Conservation (phyloP, 352 stramenopile genomes). For the Halophytophthora batemanensis region DNA sequence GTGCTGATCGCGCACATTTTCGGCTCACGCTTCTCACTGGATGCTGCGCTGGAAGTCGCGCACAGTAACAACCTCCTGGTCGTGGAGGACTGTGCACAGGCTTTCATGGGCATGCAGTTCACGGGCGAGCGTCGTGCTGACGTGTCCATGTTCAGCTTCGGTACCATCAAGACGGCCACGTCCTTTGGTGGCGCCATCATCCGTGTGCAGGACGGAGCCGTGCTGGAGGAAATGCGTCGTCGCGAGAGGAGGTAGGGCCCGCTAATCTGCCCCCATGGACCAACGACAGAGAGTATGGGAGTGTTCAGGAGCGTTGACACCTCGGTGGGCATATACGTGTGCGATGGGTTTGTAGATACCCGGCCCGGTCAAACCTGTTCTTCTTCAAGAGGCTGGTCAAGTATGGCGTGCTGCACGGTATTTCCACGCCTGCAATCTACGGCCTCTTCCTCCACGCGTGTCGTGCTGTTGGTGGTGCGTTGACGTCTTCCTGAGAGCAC, state of each 20-base stretch:
- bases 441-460: constrained; percentile 72
- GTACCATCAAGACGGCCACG: constrained; percentile 84
- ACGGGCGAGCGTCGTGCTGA: constrained; percentile 58
- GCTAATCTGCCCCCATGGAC: no score
- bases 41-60: constrained; percentile 49
- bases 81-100: constrained; percentile 81
- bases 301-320: no score
- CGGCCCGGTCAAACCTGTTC: constrained; percentile 56
- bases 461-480: constrained; percentile 47
- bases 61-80: constrained; percentile 50
- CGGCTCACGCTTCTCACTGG: constrained; percentile 57
- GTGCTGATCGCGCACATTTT: constrained; percentile 85
- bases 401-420: constrained; percentile 65
- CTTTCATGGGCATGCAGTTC: constrained; percentile 62
- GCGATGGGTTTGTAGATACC: constrained; percentile 32
- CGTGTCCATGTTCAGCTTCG: constrained; percentile 87
- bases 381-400: constrained; percentile 80
- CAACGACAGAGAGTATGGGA: no score
- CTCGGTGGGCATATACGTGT: background rate
- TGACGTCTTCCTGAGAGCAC: background rate
- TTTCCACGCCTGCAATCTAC: constrained; percentile 69
- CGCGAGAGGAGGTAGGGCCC: constrained; percentile 62
- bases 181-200: constrained; percentile 74
- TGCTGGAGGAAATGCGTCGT: constrained; percentile 68
- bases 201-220: constrained; percentile 45